Base-by-base conservation (phyloP, 2,329 filamentous ascomycete genomes). In the Clarireedia paspali region DNA sequence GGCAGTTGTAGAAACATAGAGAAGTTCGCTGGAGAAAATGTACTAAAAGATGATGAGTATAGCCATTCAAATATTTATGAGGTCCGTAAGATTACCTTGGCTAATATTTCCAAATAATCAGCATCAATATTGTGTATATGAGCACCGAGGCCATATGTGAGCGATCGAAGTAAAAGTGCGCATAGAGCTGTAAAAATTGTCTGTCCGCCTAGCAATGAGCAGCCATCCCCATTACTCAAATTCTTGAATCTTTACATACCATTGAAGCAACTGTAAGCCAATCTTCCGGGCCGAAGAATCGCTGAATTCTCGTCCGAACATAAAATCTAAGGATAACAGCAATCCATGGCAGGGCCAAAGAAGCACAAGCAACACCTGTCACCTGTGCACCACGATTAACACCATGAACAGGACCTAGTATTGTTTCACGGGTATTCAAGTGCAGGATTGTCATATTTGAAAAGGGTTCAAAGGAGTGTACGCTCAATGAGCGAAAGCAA, bases 311-410 rank as follows among this genome's bases (percentile, higher is more conserved):
- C 9, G 62, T 46, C n/a, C 67, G 59, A 17, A 67, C 64, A 56
- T 68, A 68, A 44, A 64, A 59, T 52, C 67, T 64, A 36, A 69
- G 56, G 17, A 50, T 34, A 10, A 64, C 60, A 2, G 64, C 62
- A 34, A 69, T 59, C 54, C 71, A 69, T 2, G 70, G 69, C 6
- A 75, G 39, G 7, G 66, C 57, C 17, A 75, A 44, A 34, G 75
- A 71, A 17, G 68, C 66, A 38, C 66, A 61, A 2, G 62, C 65
- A 40, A 68, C 64, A 20, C 66, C 66, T 4, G 65, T 68, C 34
- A 68, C 63, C 49, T 67, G 63, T 14, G 63, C 60, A 27, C 63
- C 62, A 4, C 63, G 59, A 38, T 56, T 61, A 23, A 65, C 42
- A 14, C 44, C 58, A 15, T 50, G 12, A 34, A 53, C 48, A 23